Percentiles rank a stretch among this genome's conserved stretches.
These are phyloP conservation scores for Metrosideros polymorpha DNA, from an alignment of 441 rosid species.

Conservation along the genomic window DNA sequence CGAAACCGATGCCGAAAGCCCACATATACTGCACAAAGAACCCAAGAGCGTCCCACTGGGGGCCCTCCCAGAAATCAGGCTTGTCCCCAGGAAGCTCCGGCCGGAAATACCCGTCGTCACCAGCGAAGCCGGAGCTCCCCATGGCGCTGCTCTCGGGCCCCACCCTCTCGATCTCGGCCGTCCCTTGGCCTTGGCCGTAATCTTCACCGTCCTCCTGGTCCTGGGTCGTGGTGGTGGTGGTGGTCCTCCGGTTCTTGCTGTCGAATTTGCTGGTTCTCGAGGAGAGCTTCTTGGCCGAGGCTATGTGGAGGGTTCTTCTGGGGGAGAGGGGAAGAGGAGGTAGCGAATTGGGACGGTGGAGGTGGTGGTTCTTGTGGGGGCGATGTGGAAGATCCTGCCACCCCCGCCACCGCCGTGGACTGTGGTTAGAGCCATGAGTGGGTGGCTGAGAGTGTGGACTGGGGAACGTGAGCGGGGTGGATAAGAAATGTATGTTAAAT, in stretches of 20 bases:
- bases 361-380: constrained; percentile 6
- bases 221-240: constrained; percentile 21
- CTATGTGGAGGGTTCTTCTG: constrained; percentile 23
- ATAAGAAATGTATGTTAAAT: neutral
- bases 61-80: constrained; percentile 75
- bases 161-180: constrained; percentile 15
- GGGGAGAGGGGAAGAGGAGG: neutral
- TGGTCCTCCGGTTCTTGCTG: constrained; percentile 50
- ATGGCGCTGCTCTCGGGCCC: constrained; percentile 11
- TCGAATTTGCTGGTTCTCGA: constrained; percentile 62
- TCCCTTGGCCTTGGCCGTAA: constrained; percentile 2
- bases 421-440: constrained; percentile 39
- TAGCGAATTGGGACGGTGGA: constrained; percentile 5
- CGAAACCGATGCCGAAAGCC: constrained; percentile 81
- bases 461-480: neutral
- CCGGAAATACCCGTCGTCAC: constrained; percentile 24
- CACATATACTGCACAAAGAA: constrained; percentile 76
- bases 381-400: constrained; percentile 18
- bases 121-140: constrained; percentile 6
- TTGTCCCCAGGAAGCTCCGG: constrained; percentile 55
- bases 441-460: neutral
- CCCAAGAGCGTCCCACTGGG: constrained; percentile 70
- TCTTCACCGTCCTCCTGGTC: constrained; percentile 19
- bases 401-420: constrained; percentile 25
- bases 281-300: constrained; percentile 52